phyloP scores from a whole-genome alignment of 208 protist genomes.

The Angomonas ambiguus region DNA sequence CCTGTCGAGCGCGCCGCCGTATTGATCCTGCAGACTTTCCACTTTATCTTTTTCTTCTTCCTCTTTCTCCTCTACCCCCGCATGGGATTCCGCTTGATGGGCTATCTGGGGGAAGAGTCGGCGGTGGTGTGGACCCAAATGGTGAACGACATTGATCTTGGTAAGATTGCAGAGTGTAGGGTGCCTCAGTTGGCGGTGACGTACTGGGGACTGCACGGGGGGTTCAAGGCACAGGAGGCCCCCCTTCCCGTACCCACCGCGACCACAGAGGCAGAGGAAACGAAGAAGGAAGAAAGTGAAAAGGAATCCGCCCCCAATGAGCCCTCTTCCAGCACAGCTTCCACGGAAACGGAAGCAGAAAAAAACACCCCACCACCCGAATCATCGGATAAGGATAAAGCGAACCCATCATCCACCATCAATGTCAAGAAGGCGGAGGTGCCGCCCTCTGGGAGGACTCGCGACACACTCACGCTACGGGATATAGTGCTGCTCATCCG shows the following conservation, averaged over 20 bases:
- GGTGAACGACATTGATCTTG: conserved; percentile 77
- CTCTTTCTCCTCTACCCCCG: conserved; percentile 61
- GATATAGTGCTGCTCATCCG: conserved; percentile 66
- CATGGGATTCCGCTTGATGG: conserved; percentile 71
- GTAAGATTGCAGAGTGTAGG: conserved; percentile 46
- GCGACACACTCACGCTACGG: conserved; percentile 41
- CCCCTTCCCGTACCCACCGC: conserved; percentile 13
- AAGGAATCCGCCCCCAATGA: too few relatives aligned
- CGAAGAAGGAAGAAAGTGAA: neutral
- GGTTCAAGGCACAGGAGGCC: conserved; percentile 24
- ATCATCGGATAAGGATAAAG: too few relatives aligned
- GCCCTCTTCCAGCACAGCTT: too few relatives aligned
- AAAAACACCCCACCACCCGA: too few relatives aligned
- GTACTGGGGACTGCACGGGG: conserved; percentile 55
- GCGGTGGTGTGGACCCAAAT: conserved; percentile 84
- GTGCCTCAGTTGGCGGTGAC: conserved; percentile 46
- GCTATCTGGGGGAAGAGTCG: conserved; percentile 74
- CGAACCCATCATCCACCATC: neutral
- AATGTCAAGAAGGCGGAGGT: neutral
- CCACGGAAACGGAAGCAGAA: neutral
- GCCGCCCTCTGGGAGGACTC: neutral
- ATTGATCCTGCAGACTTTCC: conserved; percentile 37
- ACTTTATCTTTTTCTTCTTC: conserved; percentile 42
- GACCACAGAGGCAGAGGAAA: neutral
- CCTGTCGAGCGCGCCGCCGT: conserved; percentile 42